Conservation (phyloP, 1,139 yeast genomes). For the Scheffersomyces segobiensis region DNA sequence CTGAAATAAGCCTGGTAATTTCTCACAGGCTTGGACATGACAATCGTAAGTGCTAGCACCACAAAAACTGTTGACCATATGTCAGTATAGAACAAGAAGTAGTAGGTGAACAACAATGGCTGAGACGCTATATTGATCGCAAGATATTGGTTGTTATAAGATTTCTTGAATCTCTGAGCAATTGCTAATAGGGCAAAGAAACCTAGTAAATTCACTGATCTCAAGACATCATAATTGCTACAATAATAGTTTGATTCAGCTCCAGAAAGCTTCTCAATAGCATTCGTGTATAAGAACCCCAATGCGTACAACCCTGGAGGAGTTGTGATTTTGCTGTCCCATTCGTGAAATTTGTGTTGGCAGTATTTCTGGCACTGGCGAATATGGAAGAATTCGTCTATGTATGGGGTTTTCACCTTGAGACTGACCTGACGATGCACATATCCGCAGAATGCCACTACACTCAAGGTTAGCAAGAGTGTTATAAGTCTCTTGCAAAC, state of each 20-base stretch:
- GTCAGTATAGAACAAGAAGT: conserved; percentile 85
- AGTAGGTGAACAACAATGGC: conserved; percentile 74
- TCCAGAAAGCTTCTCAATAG: conserved; percentile 20
- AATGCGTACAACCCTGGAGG: conserved; percentile 89
- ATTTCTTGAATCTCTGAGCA: conserved; percentile 27
- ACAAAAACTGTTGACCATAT: conserved; percentile 84
- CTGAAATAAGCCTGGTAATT: conserved; percentile 21
- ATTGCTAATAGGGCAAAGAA: conserved; percentile 57
- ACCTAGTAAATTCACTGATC: conserved; percentile 66
- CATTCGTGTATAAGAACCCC: conserved; percentile 51
- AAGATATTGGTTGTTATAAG: conserved; percentile 44
- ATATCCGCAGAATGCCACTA: conserved; percentile 16
- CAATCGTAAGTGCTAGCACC: conserved; percentile 36
- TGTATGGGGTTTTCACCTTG: conserved; percentile 42
- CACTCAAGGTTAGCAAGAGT: neutral
- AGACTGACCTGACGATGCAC: conserved; percentile 17
- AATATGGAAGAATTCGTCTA: conserved; percentile 85
- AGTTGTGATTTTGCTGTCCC: conserved; percentile 94
- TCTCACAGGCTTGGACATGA: conserved; percentile 23
- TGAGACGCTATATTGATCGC: conserved; percentile 51
- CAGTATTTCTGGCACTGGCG: conserved; percentile 76
- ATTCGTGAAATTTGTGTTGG: conserved; percentile 54
- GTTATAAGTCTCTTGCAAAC: neutral
- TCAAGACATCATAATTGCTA: conserved; percentile 42
- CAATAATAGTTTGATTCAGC: conserved; percentile 23